Percentiles rank a stretch among this genome's conserved stretches.
phyloP scores from a whole-genome alignment of 768 basidiomycete species.

The Boletellus ananas region DNA sequence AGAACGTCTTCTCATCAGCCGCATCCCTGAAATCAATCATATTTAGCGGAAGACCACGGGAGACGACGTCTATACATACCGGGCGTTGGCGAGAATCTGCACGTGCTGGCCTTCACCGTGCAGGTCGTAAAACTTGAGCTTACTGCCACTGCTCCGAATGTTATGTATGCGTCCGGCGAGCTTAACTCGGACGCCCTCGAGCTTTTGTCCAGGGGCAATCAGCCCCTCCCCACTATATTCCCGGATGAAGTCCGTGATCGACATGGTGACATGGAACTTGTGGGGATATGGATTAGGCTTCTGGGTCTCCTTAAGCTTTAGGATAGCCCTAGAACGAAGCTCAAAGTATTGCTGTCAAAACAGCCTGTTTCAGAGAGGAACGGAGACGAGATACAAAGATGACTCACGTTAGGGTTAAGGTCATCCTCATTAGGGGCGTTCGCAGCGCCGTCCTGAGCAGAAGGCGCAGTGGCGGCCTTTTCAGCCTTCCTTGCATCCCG shows the following conservation, averaged over 20 bases:
- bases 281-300: conserved; percentile 96
- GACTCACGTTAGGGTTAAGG: conserved; percentile 83
- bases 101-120: conserved; percentile 90
- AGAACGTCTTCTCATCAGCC: conserved; percentile 58
- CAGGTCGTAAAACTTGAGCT: conserved; percentile 92
- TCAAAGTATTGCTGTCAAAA: conserved; percentile 89
- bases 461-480: conserved; percentile 54
- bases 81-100: conserved; percentile 92
- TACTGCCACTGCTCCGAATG: conserved; percentile 76
- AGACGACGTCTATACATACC: conserved; percentile 42
- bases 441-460: conserved; percentile 35
- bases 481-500: conserved; percentile 71
- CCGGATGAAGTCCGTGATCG: conserved; percentile 69
- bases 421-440: conserved; percentile 66
- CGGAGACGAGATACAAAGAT: neutral
- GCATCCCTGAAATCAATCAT: conserved; percentile 45
- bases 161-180: conserved; percentile 92
- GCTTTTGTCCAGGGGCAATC: conserved; percentile 63
- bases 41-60: conserved; percentile 19
- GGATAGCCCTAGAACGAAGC: conserved; percentile 83
- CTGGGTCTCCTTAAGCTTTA: conserved; percentile 78
- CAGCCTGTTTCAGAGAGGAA: neutral
- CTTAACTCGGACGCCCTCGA: conserved; percentile 53
- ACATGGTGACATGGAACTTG: conserved; percentile 90
- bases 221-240: conserved; percentile 71